Evolutionary conservation across 495 filamentous ascomycete species (phyloP).

Genomic region (Halenospora varia): DNA sequence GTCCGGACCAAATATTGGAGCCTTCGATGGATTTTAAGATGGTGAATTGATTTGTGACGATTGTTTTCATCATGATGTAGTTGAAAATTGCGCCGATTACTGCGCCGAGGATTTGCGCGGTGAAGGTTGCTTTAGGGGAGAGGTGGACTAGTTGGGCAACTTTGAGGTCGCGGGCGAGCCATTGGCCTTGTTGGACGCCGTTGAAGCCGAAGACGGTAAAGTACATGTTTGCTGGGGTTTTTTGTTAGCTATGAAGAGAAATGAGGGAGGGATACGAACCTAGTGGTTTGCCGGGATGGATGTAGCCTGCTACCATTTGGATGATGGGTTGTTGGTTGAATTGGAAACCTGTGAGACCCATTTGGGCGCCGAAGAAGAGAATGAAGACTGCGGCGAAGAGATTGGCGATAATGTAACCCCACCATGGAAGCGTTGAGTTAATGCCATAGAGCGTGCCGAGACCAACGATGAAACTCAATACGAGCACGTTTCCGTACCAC

Average conservation of each 20-base stretch:
- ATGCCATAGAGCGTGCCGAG: slow-evolving; percentile 42
- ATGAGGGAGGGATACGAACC: too few species aligned
- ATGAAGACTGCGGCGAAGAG: slow-evolving; percentile 33
- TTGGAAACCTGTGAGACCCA: slow-evolving; percentile 37
- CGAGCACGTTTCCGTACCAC: slow-evolving; percentile 48
- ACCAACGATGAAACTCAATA: slow-evolving; percentile 44
- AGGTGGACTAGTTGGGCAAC: slow-evolving; percentile 35
- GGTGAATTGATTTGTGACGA: slow-evolving; percentile 32
- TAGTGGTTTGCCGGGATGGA: slow-evolving; percentile 41
- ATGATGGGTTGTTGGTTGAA: slow-evolving; percentile 31
- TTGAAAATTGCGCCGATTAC: slow-evolving; percentile 44
- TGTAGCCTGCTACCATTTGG: slow-evolving; percentile 37
- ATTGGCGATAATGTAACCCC: slow-evolving; percentile 49
- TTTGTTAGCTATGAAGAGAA: too few species aligned
- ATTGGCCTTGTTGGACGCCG: slow-evolving; percentile 34
- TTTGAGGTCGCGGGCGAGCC: slow-evolving; percentile 35
- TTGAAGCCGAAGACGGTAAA: slow-evolving; percentile 36
- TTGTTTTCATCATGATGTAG: slow-evolving; percentile 45
- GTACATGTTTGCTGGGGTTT: slow-evolving; percentile 52
- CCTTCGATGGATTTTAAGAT: slow-evolving; percentile 38
- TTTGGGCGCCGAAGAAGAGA: slow-evolving; percentile 33
- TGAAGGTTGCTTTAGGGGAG: slow-evolving; percentile 38
- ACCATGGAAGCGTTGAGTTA: slow-evolving; percentile 47
- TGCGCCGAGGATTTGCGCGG: slow-evolving; percentile 40
- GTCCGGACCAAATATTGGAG: slow-evolving; percentile 44